phyloP scores from a whole-genome alignment of 257 asterid genomes.

The Solanum tarijense region DNA sequence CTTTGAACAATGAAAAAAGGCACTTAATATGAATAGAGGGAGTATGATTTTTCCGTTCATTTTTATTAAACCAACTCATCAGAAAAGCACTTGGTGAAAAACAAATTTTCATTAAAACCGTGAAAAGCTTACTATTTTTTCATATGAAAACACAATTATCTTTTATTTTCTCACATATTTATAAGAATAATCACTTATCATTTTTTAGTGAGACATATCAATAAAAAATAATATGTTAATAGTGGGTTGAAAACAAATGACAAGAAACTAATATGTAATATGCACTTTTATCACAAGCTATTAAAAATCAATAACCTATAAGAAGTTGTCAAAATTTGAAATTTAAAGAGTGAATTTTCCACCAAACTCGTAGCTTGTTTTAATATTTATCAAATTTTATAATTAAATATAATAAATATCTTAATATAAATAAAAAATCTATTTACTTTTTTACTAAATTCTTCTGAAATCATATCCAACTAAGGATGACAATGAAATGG shows the following conservation, averaged over 20 bases:
- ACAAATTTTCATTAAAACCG: rapidly evolving
- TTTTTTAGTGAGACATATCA: not conserved
- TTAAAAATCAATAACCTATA: not conserved
- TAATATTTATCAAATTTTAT: not conserved
- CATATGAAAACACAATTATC: too few species aligned
- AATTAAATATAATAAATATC: not conserved
- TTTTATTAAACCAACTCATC: too few species aligned
- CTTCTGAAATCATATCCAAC: not conserved
- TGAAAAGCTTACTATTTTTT: too few species aligned
- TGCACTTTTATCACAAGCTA: not conserved
- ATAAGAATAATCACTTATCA: not conserved
- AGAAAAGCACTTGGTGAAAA: rapidly evolving
- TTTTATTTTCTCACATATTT: not conserved
- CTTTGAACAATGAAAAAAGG: too few species aligned
- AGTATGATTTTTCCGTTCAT: not conserved
- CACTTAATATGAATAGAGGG: not conserved
- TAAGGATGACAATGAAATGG: too few species aligned
- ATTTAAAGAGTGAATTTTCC: not conserved
- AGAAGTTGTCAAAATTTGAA: not conserved
- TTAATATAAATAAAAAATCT: not conserved
- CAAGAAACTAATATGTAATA: not conserved
- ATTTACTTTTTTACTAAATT: not conserved
- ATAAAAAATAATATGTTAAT: too few species aligned
- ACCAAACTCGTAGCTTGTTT: not conserved
- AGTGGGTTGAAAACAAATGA: not conserved